Evolutionary conservation across 345 rosid species (phyloP).

Genomic region (Brassica incana): DNA sequence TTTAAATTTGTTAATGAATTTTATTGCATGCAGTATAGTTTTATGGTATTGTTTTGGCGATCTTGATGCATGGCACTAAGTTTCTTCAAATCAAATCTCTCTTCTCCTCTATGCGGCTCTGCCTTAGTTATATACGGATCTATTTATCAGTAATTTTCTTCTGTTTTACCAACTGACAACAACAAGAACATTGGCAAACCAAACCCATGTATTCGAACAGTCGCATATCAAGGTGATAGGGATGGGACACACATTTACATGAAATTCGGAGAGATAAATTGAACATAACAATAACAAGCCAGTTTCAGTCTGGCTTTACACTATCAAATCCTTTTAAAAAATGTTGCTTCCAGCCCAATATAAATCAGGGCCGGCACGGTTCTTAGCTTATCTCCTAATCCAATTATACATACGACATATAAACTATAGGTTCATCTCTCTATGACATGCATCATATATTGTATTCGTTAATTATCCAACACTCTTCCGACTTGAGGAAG

Average conservation of each 20-base stretch:
- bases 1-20: neutral
- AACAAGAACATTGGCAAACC: neutral
- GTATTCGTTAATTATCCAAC: neutral
- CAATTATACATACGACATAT: neutral
- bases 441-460: neutral
- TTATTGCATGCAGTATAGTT: neutral
- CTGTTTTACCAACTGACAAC: neutral
- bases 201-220: neutral
- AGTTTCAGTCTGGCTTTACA: neutral
- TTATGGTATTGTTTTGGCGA: neutral
- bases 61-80: neutral
- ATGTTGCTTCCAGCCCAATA: neutral
- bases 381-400: neutral
- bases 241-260: neutral
- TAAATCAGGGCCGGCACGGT: neutral
- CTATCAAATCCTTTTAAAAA: neutral
- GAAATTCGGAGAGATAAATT: neutral
- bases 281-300: neutral
- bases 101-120: neutral
- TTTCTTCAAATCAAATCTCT: neutral
- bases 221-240: neutral
- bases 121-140: neutral
- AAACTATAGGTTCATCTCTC: neutral
- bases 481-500: neutral
- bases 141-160: neutral